These are phyloP conservation scores for Alternaria novae-zelandiae DNA, from an alignment of 2,329 filamentous ascomycete species.

Conservation along the genomic window DNA sequence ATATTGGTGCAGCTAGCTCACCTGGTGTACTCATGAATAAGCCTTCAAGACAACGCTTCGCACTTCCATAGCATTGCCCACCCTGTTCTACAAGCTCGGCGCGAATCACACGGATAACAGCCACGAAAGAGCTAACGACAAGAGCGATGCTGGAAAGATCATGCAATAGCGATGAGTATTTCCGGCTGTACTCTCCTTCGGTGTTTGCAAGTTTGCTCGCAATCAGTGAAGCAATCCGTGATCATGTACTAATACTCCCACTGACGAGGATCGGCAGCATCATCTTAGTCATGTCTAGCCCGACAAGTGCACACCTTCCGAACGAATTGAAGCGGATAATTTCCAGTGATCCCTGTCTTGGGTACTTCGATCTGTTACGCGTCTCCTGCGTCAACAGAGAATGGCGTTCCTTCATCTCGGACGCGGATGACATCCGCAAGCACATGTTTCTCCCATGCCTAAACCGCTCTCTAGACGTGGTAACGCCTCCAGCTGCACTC, in stretches of 20 bases:
- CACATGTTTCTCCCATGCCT: background rate
- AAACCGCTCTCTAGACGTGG: background rate
- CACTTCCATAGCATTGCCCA: no score
- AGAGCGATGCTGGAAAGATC: background rate
- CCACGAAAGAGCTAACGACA: background rate
- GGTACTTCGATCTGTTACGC: background rate
- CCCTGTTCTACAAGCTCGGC: background rate
- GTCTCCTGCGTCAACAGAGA: background rate
- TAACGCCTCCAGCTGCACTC: background rate
- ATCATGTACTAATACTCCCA: background rate
- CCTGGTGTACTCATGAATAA: no score
- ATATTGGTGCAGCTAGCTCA: no score
- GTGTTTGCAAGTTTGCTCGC: background rate
- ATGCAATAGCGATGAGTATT: fast-evolving
- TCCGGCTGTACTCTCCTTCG: background rate
- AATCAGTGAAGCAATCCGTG: background rate
- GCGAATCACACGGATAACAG: background rate
- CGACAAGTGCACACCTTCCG: background rate
- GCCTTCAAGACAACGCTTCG: no score
- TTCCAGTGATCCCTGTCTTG: background rate
- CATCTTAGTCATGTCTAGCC: background rate
- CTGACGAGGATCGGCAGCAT: background rate
- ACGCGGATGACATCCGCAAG: background rate
- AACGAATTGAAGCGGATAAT: background rate
- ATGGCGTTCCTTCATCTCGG: background rate